Base-by-base conservation (phyloP, 805 yeast species). In the Suhomyces emberorum region DNA sequence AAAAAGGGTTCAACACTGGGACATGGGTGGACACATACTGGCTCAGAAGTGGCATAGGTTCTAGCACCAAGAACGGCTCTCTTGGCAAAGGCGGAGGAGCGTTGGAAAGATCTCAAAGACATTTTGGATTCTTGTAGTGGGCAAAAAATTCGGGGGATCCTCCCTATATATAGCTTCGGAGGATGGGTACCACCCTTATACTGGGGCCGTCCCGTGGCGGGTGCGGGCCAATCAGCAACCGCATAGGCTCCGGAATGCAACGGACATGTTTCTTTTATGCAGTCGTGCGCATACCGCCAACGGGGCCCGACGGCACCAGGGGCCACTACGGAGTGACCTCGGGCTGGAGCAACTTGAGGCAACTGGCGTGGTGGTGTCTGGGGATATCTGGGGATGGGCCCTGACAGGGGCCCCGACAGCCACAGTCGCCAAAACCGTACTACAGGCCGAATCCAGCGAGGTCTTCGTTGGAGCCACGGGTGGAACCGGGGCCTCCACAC, bases 31-130 rank as follows among this genome's bases (percentile, higher is more conserved):
- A 7, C 14, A 43, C 48, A 24, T 39, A 55, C 60, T 55, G 69
- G 69, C 47, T 63, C 67, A 40, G 66, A 11, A 43, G 66, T 57
- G 34, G 64, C 59, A 37, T 52, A 61, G 39, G 61, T 43, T 57
- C 69, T 43, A 38, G 45, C 34, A 37, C 44, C 36, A 32, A 40
- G 37, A 18, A 47, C 48, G 38, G 52, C 52, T 41, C 50, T 51
- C 51, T 51, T 55, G 27, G 59, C 54, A 31, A 56, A 46, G 30
- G 44, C 46, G 35, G 65, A 51, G 28, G 68, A 55, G 43, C 64
- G 64, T 51, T 61, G 61, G 39, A 61, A 47, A 37, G 66, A 56
- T 53, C 66, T 63, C 41, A 62, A 42, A 42, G 29, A 39, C 38
- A 20, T 42, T 34, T 30, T 26, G 42, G 17, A n/a, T n/a, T n/a